A percentile compares a stretch with the other conserved stretches of the same genome.
Evolutionary conservation across 1,139 yeast species (phyloP).

Genomic region (Oligophagozyma castellii): DNA sequence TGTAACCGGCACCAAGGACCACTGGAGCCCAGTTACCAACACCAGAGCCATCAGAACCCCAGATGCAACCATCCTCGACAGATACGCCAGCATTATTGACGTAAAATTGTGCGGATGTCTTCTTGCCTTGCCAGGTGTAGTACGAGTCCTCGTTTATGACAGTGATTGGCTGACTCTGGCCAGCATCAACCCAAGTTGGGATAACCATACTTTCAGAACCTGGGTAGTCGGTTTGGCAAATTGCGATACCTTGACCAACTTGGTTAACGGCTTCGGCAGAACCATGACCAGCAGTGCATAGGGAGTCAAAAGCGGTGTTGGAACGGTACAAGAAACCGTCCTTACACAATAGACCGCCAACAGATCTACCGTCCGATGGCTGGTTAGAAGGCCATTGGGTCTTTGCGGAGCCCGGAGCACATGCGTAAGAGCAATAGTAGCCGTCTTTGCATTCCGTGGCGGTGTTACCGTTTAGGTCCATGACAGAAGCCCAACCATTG

Average conservation of each 20-base stretch:
- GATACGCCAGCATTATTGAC: constrained; percentile 94
- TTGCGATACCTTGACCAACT: constrained; percentile 53
- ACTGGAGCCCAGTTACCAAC: constrained; percentile 98
- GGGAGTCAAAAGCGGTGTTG: constrained; percentile 43
- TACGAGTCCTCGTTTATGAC: constrained; percentile 67
- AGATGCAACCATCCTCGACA: constrained; percentile 77
- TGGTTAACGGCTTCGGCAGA: constrained; percentile 58
- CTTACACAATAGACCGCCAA: constrained; percentile 81
- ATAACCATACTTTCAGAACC: constrained; percentile 97
- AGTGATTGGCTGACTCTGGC: constrained; percentile 50
- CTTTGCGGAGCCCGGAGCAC: constrained; percentile 94
- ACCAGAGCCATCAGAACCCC: constrained; percentile 75
- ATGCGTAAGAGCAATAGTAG: constrained; percentile 88
- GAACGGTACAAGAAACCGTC: constrained; percentile 70
- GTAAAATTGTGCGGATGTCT: constrained; percentile 90
- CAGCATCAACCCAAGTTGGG: constrained; percentile 72
- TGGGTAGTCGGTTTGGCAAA: constrained; percentile 97
- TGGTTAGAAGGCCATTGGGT: constrained; percentile 89
- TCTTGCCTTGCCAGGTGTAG: constrained; percentile 70
- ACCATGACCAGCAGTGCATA: constrained; percentile 76
- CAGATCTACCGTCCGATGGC: constrained; percentile 76
- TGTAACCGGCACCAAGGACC: constrained; percentile 84
- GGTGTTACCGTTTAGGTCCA: constrained; percentile 50
- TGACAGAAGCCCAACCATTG: constrained; percentile 88
- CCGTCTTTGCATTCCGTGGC: constrained; percentile 66